Evolutionary conservation across 192 early-diverging fungal genomes (phyloP).

Genomic region (Obelidium mucronatum): DNA sequence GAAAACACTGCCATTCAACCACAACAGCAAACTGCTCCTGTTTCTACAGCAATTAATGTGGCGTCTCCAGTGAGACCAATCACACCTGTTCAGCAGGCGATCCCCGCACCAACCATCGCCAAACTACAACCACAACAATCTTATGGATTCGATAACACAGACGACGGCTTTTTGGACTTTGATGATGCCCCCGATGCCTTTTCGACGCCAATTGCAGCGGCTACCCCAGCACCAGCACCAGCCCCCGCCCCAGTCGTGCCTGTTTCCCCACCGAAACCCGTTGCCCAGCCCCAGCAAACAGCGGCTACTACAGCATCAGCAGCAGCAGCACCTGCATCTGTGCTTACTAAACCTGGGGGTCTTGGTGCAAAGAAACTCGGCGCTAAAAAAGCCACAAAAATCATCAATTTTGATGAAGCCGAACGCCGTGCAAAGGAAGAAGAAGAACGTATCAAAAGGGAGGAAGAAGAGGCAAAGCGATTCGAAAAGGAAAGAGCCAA

Average conservation of each 20-base stretch:
- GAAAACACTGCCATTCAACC: not conserved
- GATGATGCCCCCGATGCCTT: constrained; percentile 32
- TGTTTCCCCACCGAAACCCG: not conserved
- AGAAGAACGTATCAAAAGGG: constrained; percentile 65
- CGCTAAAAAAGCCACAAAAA: constrained; percentile 83
- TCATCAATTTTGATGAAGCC: constrained; percentile 92
- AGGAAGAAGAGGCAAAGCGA: constrained; percentile 48
- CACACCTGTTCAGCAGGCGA: not conserved
- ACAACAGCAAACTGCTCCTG: not conserved
- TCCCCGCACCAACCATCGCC: no score
- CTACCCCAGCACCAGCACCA: constrained; percentile 51
- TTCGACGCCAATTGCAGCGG: constrained; percentile 40
- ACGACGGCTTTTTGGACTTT: not conserved
- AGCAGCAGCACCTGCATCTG: constrained; percentile 25
- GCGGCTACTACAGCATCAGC: constrained; percentile 6
- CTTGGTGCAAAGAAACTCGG: constrained; percentile 75
- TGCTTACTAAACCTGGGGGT: constrained; percentile 29
- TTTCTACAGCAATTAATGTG: not conserved
- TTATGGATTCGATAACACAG: not conserved
- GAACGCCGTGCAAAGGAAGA: constrained; percentile 89
- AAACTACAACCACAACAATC: not conserved
- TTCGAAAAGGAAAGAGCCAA: constrained; percentile 43
- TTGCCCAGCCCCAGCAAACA: constrained; percentile 9
- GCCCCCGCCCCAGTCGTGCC: constrained; percentile 1
- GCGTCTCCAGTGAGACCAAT: not conserved